phyloP scores from a whole-genome alignment of 768 basidiomycete species.

The Termitomyces sp. region DNA sequence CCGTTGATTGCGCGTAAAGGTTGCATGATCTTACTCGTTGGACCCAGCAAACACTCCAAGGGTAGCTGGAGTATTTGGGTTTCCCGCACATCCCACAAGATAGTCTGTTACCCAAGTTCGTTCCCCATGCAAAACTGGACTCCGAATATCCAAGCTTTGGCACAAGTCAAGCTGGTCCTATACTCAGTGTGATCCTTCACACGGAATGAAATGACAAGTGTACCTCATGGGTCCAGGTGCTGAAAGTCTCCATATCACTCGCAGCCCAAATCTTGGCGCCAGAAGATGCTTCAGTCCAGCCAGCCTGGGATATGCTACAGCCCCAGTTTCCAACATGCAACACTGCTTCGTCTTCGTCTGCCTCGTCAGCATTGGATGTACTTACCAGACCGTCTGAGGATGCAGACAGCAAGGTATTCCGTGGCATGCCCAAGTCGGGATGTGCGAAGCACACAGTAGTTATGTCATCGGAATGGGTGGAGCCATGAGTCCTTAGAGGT shows the following conservation, averaged over 20 bases:
- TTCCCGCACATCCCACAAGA: conserved; percentile 49
- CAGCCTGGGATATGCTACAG: conserved; percentile 72
- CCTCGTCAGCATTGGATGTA: conserved; percentile 63
- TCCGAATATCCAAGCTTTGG: conserved; percentile 57
- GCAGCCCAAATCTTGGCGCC: conserved; percentile 64
- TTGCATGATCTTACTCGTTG: conserved; percentile 51
- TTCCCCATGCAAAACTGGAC: conserved; percentile 52
- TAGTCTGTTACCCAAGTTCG: conserved; percentile 79
- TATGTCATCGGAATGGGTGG: conserved; percentile 92
- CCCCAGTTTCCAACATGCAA: conserved; percentile 83
- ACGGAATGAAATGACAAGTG: conserved; percentile 1
- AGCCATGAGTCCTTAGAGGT: conserved; percentile 70
- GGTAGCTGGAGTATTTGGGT: conserved; percentile 23
- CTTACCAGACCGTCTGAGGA: conserved; percentile 84
- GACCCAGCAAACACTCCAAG: conserved; percentile 65
- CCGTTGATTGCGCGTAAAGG: neutral
- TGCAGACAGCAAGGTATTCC: conserved; percentile 58
- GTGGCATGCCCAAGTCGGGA: conserved; percentile 17
- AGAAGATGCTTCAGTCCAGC: conserved; percentile 44
- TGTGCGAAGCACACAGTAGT: conserved; percentile 61
- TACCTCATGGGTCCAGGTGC: conserved; percentile 76
- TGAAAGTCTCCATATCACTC: conserved; percentile 95
- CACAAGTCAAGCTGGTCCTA: conserved; percentile 50
- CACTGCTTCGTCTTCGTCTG: conserved; percentile 85
- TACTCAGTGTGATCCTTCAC: neutral